These are phyloP conservation scores for Pyrrhoderma lamaoense DNA, from an alignment of 1,284 basidiomycete genomes.

Conservation along the genomic window DNA sequence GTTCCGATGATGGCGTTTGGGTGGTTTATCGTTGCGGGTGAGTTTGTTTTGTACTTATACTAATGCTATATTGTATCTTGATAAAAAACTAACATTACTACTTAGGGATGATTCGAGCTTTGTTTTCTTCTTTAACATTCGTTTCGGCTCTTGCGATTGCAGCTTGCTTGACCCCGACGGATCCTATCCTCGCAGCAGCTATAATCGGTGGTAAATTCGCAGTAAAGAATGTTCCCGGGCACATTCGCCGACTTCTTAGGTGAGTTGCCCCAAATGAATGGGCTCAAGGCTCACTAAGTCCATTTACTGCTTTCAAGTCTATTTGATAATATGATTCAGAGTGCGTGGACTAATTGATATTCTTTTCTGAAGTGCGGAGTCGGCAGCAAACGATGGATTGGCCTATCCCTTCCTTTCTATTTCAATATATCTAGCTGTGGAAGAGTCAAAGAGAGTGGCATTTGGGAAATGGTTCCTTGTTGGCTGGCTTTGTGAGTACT, in stretches of 20 bases:
- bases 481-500: conserved; percentile 66
- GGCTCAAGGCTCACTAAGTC: too few species aligned
- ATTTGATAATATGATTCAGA: too few species aligned
- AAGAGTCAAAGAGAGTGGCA: conserved; percentile 55
- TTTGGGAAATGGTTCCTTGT: conserved; percentile 76
- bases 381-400: conserved; percentile 80
- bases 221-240: conserved; percentile 76
- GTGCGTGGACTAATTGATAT: neutral
- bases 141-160: conserved; percentile 80
- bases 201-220: conserved; percentile 80
- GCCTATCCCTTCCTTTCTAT: conserved; percentile 92
- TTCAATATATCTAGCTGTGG: conserved; percentile 79
- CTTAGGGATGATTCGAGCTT: conserved; percentile 48
- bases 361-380: conserved; percentile 59
- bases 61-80: neutral
- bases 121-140: conserved; percentile 66
- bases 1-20: conserved; percentile 76
- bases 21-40: conserved; percentile 61
- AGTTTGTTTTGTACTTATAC: conserved; percentile 15
- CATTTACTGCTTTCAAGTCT: too few species aligned
- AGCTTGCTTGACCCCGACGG: conserved; percentile 89
- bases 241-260: conserved; percentile 44
- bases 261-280: too few species aligned
- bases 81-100: neutral
- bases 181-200: conserved; percentile 58